Conservation (phyloP, 2,329 filamentous ascomycete genomes). For the Apiospora marii region DNA sequence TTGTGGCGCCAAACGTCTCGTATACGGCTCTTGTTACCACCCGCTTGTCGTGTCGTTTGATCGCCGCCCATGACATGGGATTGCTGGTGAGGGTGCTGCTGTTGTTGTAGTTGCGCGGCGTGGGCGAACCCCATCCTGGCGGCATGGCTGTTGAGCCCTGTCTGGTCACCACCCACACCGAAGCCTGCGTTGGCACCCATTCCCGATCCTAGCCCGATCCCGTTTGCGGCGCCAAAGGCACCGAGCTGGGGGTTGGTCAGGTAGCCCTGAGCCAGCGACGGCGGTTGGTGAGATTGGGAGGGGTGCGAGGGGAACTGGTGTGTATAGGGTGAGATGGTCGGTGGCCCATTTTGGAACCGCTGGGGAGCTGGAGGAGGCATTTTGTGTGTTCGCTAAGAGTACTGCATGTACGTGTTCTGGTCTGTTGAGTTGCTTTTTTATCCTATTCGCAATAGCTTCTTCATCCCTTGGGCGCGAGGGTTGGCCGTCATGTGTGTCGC, state of each 20-base stretch:
- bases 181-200: constrained; percentile 57
- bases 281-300: constrained; percentile 58
- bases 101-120: constrained; percentile 65
- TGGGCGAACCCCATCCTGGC: constrained; percentile 88
- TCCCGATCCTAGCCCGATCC: constrained; percentile 65
- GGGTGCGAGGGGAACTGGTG: constrained; percentile 64
- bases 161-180: constrained; percentile 63
- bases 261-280: constrained; percentile 73
- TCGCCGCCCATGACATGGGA: constrained; percentile 45
- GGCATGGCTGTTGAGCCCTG: constrained; percentile 84
- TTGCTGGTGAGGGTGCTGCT: constrained; percentile 62
- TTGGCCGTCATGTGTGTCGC: constrained; percentile 30
- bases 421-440: constrained; percentile 22
- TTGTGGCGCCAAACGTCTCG: constrained; percentile 96
- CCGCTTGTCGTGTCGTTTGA: constrained; percentile 49
- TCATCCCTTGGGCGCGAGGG: constrained; percentile 23
- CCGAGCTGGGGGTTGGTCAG: constrained; percentile 73
- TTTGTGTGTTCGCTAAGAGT: constrained; percentile 23
- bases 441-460: constrained; percentile 24
- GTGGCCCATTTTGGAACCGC: constrained; percentile 54
- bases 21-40: constrained; percentile 77
- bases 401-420: constrained; percentile 31
- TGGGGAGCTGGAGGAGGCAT: constrained; percentile 53
- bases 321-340: constrained; percentile 54
- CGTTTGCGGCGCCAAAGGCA: constrained; percentile 67